Conservation (phyloP, 805 yeast genomes). For the Saccharomycopsis synnaedendra region DNA sequence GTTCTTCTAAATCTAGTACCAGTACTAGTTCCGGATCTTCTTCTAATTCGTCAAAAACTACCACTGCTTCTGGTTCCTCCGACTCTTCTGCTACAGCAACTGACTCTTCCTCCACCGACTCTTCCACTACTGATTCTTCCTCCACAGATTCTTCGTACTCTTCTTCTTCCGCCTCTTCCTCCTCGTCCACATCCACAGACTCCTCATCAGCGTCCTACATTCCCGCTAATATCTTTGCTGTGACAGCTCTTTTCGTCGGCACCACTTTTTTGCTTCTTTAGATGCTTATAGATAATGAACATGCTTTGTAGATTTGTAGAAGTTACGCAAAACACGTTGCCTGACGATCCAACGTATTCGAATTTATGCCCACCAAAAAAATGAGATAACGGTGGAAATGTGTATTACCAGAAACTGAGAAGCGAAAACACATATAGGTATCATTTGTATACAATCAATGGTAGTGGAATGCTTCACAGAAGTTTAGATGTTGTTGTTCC, state of each 20-base stretch:
- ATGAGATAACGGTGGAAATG: too few relatives aligned
- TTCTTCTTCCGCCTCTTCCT: not conserved
- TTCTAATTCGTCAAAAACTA: slow-evolving; percentile 14
- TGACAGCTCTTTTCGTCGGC: not conserved
- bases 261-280: not conserved
- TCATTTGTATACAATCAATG: too few relatives aligned
- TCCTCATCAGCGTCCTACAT: not conserved
- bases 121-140: not conserved
- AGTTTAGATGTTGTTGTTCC: too few relatives aligned
- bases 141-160: slow-evolving; percentile 1
- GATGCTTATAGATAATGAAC: not conserved
- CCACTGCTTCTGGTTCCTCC: slow-evolving; percentile 14
- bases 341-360: too few relatives aligned
- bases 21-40: slow-evolving; percentile 14
- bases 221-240: not conserved
- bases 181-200: not conserved
- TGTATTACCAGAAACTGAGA: too few relatives aligned
- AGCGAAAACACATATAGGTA: too few relatives aligned
- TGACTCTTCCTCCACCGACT: not conserved
- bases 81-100: not conserved
- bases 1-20: slow-evolving; percentile 14
- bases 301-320: too few relatives aligned
- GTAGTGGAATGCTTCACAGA: too few relatives aligned
- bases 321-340: too few relatives aligned
- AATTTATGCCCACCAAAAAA: too few relatives aligned